phyloP scores from a whole-genome alignment of 805 yeast genomes.

The Ogataea henricii region DNA sequence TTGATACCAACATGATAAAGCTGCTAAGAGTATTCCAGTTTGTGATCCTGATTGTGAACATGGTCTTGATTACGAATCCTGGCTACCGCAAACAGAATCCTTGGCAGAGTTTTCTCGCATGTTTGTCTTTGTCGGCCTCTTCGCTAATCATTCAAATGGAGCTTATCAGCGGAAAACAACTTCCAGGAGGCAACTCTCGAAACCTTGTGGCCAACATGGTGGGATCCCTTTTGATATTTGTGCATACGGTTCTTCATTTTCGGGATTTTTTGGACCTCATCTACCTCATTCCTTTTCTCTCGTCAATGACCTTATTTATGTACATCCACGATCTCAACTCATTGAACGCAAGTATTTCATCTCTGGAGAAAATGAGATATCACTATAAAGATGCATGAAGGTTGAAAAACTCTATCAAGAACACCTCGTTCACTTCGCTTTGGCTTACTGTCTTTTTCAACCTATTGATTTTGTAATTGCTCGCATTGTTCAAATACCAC shows the following conservation, averaged over 20 bases:
- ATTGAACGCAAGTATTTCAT: conserved; percentile 21
- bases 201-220: conserved; percentile 4
- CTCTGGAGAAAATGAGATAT: conserved; percentile 30
- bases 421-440: conserved; percentile 10
- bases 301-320: conserved; percentile 22
- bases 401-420: conserved; percentile 23
- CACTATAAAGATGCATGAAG: conserved; percentile 35
- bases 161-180: conserved; percentile 15
- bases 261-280: conserved; percentile 22
- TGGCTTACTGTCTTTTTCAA: conserved; percentile 9
- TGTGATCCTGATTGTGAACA: conserved; percentile 24
- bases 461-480: conserved; percentile 4
- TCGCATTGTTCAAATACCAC: conserved; percentile 10
- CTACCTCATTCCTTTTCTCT: conserved; percentile 30
- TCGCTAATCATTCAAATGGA: conserved; percentile 23
- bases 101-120: conserved; percentile 28
- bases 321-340: conserved; percentile 20
- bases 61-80: conserved; percentile 30
- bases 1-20: conserved; percentile 12
- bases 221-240: conserved; percentile 11
- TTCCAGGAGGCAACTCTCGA: conserved; percentile 1
- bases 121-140: conserved; percentile 24
- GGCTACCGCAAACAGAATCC: conserved; percentile 31
- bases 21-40: conserved; percentile 21
- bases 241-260: conserved; percentile 14